Base-by-base conservation (phyloP, 768 basidiomycete species). In the Tricholoma furcatifolium region DNA sequence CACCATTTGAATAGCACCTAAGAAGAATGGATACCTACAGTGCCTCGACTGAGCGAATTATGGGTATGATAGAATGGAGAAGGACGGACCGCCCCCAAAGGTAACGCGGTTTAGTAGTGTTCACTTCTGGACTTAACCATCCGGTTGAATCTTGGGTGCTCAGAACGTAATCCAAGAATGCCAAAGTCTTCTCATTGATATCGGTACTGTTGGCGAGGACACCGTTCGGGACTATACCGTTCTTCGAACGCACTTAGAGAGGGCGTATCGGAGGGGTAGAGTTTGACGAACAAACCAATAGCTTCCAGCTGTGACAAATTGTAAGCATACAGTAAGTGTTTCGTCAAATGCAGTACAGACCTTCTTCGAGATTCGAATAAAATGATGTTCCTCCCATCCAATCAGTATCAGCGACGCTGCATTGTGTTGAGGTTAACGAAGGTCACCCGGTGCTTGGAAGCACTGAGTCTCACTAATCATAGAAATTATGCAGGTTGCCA, bases 1-100 rank as follows among this genome's bases (percentile, higher is more conserved):
- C 2, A 74, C 72, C 75, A 81, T 78, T 66, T 82, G 80, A 23
- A 81, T 81, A 3, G 79, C 81, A 11, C 80, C 80, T 53, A 82
- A 79, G 62, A 83, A 73, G 67, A 81, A 82, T 0, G 81, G 80
- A 54, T 81, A 81, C 50, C 79, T 77, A 15, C 8, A 11, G 38
- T n/a, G 47, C 20, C 14, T 7, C 11, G 35, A 8, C 11, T 48
- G 24, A 47, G 17, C 14, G 27, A 7, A 27, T 4, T 3, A 27
- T 27, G 3, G 7, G 12, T 6, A 17, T 10, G 5, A 11, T 10
- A 36, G 32, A 11, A 35, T 8, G 5, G 10, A 14, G 3, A 7
- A 27, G n/a, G 7, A 27, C 27, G 27, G 44, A 77, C 74, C 78
- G 70, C 49, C 79, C 80, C 80, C 79, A 81, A 2, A 82, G 64